phyloP scores from a whole-genome alignment of 1,284 basidiomycete species.

The Rhodotorula sp. region DNA sequence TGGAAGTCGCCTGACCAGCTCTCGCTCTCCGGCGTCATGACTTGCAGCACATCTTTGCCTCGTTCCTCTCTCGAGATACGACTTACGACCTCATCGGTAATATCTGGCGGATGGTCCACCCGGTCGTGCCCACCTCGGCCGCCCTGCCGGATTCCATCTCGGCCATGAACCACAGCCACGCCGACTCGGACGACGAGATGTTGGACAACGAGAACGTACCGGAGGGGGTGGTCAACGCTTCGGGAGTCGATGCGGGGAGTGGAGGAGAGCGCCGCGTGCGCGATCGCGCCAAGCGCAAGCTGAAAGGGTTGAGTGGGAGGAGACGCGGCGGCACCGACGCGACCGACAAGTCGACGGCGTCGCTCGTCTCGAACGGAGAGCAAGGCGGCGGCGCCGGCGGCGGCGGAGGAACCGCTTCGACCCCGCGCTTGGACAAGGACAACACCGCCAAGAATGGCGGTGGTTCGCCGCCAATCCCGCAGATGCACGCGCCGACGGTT shows the following conservation, averaged over 20 bases:
- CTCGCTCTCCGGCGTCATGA: neutral
- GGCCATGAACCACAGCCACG: neutral
- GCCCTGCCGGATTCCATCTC: slow-evolving; percentile 43
- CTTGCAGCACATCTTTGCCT: slow-evolving; percentile 87
- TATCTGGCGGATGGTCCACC: slow-evolving; percentile 89
- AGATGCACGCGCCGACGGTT: slow-evolving; percentile 26
- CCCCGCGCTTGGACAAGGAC: neutral
- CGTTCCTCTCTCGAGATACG: slow-evolving; percentile 92
- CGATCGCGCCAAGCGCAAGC: slow-evolving; percentile 42
- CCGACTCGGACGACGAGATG: slow-evolving; percentile 43
- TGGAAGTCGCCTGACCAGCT: neutral
- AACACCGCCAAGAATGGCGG: slow-evolving; percentile 7
- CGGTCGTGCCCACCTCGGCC: slow-evolving; percentile 60
- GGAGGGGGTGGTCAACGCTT: neutral
- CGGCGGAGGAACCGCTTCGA: neutral
- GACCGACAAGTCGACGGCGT: neutral
- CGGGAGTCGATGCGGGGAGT: slow-evolving; percentile 1
- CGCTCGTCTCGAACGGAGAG: neutral
- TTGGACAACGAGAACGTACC: slow-evolving; percentile 20
- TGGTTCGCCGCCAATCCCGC: neutral
- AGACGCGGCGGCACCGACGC: slow-evolving; percentile 24
- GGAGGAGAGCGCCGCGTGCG: slow-evolving; percentile 3
- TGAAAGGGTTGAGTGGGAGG: slow-evolving; percentile 42
- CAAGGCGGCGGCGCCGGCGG: neutral
- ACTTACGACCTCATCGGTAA: slow-evolving; percentile 95